Conservation (phyloP, 768 basidiomycete genomes). For the Gelatoporia subvermispora region DNA sequence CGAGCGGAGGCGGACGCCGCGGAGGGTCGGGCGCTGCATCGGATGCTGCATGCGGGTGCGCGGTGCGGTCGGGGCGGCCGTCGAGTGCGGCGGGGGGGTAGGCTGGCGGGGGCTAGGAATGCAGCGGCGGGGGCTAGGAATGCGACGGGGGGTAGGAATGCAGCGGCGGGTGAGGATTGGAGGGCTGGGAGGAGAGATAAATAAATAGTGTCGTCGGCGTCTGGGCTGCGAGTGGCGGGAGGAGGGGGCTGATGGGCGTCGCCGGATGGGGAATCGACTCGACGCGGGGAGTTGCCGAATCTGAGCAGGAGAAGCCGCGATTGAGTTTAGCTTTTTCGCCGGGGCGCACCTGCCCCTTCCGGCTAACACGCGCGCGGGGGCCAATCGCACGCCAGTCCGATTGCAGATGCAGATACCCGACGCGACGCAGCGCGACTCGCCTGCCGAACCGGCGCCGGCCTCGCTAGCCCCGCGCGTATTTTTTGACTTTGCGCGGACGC, state of each 20-base stretch:
- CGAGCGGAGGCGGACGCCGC: slow-evolving; percentile 71
- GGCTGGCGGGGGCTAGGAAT: slow-evolving; percentile 10
- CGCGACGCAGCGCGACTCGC: too few relatives aligned
- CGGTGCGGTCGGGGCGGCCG: slow-evolving; percentile 19
- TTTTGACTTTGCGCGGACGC: too few relatives aligned
- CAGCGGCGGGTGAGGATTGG: neutral
- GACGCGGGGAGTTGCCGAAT: slow-evolving; percentile 27
- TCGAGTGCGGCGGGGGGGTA: slow-evolving; percentile 9
- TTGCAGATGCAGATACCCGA: too few relatives aligned
- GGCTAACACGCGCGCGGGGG: too few relatives aligned
- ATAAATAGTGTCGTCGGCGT: neutral
- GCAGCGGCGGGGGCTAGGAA: slow-evolving; percentile 5
- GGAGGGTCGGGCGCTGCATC: slow-evolving; percentile 76
- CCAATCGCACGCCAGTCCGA: too few relatives aligned
- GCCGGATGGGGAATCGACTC: slow-evolving; percentile 7
- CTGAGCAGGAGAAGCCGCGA: slow-evolving; percentile 27
- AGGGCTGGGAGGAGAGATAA: neutral
- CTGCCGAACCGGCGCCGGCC: too few relatives aligned
- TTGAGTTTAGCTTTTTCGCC: slow-evolving; percentile 39
- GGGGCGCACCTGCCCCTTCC: slow-evolving; percentile 10
- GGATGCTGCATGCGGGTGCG: slow-evolving; percentile 1
- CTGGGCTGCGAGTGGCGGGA: neutral
- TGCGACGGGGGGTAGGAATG: neutral
- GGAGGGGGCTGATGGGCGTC: slow-evolving; percentile 5
- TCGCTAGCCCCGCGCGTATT: too few relatives aligned